A percentile compares a stretch with the other conserved stretches of the same genome.
Evolutionary conservation across 2,329 filamentous ascomycete species (phyloP).

Genomic region (Celoporthe dispersa): DNA sequence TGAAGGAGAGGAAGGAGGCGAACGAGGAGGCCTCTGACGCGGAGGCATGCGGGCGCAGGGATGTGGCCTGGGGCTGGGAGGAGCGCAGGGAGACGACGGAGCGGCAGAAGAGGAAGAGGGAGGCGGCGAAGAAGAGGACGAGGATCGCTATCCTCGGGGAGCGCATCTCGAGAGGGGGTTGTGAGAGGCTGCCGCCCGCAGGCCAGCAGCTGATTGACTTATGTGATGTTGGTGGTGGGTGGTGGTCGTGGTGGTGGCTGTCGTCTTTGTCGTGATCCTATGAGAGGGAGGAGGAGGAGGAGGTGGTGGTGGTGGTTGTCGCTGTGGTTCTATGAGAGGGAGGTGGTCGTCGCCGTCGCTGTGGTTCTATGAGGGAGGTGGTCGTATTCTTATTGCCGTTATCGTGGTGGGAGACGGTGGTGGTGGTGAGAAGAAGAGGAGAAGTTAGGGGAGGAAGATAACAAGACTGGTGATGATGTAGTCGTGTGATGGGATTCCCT

Average conservation of each 20-base stretch:
- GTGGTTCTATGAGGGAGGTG: no score
- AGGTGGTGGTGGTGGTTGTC: no score
- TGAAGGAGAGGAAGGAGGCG: conserved; percentile 69
- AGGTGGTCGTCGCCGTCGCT: no score
- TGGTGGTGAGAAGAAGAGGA: no score
- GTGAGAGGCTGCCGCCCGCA: neutral
- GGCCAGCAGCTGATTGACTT: neutral
- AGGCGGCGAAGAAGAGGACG: conserved; percentile 56
- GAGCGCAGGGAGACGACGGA: conserved; percentile 48
- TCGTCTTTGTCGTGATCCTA: no score
- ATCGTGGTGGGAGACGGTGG: no score
- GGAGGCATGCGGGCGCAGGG: conserved; percentile 40
- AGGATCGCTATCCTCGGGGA: conserved; percentile 59
- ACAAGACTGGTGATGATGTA: no score
- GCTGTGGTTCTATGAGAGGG: no score
- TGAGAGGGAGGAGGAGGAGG: no score
- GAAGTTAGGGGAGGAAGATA: no score
- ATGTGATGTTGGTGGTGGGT: neutral
- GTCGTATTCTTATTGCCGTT: no score
- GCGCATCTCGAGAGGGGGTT: conserved; percentile 47
- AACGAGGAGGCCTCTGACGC: conserved; percentile 47
- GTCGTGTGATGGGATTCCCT: no score
- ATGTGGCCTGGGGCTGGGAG: conserved; percentile 33
- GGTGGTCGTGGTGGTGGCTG: neutral
- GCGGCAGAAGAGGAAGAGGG: conserved; percentile 60